Conservation (phyloP, 139 green algal species). For the Coccomyxa sp. region DNA sequence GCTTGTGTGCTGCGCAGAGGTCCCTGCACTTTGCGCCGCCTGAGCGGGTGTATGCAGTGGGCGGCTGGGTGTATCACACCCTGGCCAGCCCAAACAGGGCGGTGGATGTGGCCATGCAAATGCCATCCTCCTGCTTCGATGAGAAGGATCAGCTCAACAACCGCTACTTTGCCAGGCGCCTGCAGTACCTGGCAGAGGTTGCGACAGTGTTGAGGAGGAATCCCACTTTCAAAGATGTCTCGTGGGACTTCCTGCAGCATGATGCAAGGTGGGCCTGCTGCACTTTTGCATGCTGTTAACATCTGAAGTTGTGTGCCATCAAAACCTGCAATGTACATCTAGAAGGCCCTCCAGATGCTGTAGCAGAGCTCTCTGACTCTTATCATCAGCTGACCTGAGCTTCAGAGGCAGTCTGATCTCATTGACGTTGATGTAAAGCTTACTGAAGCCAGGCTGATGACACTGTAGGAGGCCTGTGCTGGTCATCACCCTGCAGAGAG, state of each 20-base stretch:
- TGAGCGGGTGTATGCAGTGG: slow-evolving; percentile 18
- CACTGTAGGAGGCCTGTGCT: slow-evolving; percentile 44
- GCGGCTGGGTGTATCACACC: slow-evolving; percentile 30
- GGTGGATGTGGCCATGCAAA: slow-evolving; percentile 62
- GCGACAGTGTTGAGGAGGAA: slow-evolving; percentile 25
- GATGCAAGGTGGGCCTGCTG: slow-evolving; percentile 24
- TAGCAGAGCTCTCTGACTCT: background rate
- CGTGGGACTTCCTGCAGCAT: slow-evolving; percentile 23
- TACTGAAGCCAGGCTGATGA: too few species aligned
- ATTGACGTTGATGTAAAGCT: background rate
- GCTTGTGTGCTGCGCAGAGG: background rate
- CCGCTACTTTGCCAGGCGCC: slow-evolving; percentile 62
- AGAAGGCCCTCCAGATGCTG: background rate
- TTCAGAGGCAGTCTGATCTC: background rate
- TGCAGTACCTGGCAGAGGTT: slow-evolving; percentile 55
- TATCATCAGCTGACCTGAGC: background rate
- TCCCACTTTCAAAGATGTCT: slow-evolving; percentile 21
- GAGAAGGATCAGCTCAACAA: slow-evolving; percentile 74
- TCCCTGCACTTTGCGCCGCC: slow-evolving; percentile 37
- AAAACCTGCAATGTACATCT: background rate
- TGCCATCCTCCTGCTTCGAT: slow-evolving; percentile 57
- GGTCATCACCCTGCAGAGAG: slow-evolving; percentile 37
- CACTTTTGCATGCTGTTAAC: background rate
- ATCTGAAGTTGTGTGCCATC: background rate
- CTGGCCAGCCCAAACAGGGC: slow-evolving; percentile 4